A percentile compares a stretch with the other conserved stretches of the same genome.
Evolutionary conservation across 768 basidiomycete species (phyloP).

Genomic region (Psilocybe azurescens): DNA sequence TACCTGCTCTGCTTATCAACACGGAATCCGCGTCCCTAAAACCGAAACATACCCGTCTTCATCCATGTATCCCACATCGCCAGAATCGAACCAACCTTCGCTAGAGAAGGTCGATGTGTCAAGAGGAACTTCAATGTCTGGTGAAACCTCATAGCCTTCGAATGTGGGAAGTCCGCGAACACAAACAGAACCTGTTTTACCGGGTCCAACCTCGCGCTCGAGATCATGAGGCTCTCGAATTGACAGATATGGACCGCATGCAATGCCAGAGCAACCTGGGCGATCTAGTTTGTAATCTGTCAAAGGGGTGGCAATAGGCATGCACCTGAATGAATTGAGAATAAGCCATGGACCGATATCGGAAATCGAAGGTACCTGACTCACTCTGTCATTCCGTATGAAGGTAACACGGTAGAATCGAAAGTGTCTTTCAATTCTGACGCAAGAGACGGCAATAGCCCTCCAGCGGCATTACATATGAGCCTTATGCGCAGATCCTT

Average conservation of each 20-base stretch:
- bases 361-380: conserved; percentile 11
- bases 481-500: conserved; percentile 47
- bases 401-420: conserved; percentile 58
- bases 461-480: conserved; percentile 57
- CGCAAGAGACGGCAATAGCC: conserved; percentile 57
- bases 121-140: conserved; percentile 45
- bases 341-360: conserved; percentile 3
- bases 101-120: conserved; percentile 52
- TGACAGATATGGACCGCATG: conserved; percentile 52
- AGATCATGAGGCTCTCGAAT: conserved; percentile 43
- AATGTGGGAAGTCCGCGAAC: conserved; percentile 61
- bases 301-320: conserved; percentile 54
- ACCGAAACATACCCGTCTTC: conserved; percentile 39
- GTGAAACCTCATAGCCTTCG: conserved; percentile 52
- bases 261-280: conserved; percentile 51
- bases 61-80: conserved; percentile 54
- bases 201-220: conserved; percentile 41
- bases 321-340: conserved; percentile 38
- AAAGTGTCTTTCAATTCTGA: conserved; percentile 52
- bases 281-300: conserved; percentile 48
- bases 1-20: conserved; percentile 26
- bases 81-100: conserved; percentile 59
- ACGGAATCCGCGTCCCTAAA: neutral
- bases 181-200: conserved; percentile 54
- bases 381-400: conserved; percentile 64